Evolutionary conservation across 345 rosid genomes (phyloP), one percentile per base, ranked within the genome.

Genomic region (Carallia brachiata): DNA sequence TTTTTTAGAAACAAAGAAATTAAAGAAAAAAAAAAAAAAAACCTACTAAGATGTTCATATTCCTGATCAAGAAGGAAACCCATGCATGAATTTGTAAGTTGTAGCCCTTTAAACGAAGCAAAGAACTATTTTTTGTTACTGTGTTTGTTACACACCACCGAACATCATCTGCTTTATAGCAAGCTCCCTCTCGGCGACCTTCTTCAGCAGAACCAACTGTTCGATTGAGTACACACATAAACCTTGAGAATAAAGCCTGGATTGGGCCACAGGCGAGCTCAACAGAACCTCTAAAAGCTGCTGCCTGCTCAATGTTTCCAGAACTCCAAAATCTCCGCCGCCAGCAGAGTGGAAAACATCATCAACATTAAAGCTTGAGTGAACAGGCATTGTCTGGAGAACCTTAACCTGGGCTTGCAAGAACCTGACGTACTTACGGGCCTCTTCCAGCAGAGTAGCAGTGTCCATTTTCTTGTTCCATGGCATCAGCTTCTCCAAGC

Each of bases 401-500:
- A 83, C 77, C 4, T 61, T 65, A 36, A 90, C 75, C 62, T 87
- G 97, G 27, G 90, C 81, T 39, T 86, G 85, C n/a, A 90, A 82
- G 73, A 81, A 88, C 18, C 30, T 73, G 17, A 92, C 75, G 77
- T 90, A 90, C 78, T 78, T 87, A 54, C 67, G 65, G 6, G 90
- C 84, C 79, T 92, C 89, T 53, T 83, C 87, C 0, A 89, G 84
- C 77, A 80, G 47, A 55, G 77, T 79, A 1, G 83, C 83, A 1
- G 70, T 75, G 66, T 82, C 85, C 93, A 85, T 83, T 71, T 79
- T 88, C 65, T 62, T 78, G 39, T 82, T 81, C 84, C 83, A 76
- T 3, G 89, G 92, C 88, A 91, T 79, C 15, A 88, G 81, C 63
- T 86, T 88, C 61, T 82, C 85, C 58, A 86, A 52, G 17, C 74